Percentiles rank a stretch among this genome's conserved stretches.
Conservation (phyloP, 805 yeast species). For the Saccharomycopsis fodiens region DNA sequence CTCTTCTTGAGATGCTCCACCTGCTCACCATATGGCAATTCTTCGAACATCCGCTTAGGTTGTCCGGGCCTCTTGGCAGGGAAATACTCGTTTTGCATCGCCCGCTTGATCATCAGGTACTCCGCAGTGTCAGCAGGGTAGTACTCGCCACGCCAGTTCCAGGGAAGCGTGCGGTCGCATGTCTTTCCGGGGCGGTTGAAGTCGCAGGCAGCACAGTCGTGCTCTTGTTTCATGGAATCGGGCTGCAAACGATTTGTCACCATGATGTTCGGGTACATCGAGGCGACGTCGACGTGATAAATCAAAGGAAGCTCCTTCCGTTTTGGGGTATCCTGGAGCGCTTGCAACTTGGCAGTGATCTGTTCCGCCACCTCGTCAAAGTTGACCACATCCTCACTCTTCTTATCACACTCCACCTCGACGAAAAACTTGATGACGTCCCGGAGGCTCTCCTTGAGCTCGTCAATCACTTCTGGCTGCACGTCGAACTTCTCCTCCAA, state of each 20-base stretch:
- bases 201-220: conserved; percentile 96
- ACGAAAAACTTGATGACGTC: conserved; percentile 76
- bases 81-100: conserved; percentile 71
- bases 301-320: conserved; percentile 78
- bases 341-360: conserved; percentile 49
- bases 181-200: conserved; percentile 91
- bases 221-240: conserved; percentile 91
- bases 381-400: conserved; percentile 70
- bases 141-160: conserved; percentile 99
- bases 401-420: conserved; percentile 69
- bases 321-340: conserved; percentile 51
- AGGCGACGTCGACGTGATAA: conserved; percentile 97
- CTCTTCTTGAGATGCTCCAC: conserved; percentile 68
- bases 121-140: conserved; percentile 89
- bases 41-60: conserved; percentile 60
- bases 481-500: conserved; percentile 65
- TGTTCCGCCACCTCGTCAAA: conserved; percentile 63
- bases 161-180: conserved; percentile 84
- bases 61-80: conserved; percentile 30
- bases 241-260: conserved; percentile 96
- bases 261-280: conserved; percentile 99
- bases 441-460: conserved; percentile 63
- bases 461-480: conserved; percentile 78
- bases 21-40: conserved; percentile 70
- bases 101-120: conserved; percentile 80